Base-by-base conservation (phyloP, 108 stramenopile species). In the Asterionellopsis glacialis region DNA sequence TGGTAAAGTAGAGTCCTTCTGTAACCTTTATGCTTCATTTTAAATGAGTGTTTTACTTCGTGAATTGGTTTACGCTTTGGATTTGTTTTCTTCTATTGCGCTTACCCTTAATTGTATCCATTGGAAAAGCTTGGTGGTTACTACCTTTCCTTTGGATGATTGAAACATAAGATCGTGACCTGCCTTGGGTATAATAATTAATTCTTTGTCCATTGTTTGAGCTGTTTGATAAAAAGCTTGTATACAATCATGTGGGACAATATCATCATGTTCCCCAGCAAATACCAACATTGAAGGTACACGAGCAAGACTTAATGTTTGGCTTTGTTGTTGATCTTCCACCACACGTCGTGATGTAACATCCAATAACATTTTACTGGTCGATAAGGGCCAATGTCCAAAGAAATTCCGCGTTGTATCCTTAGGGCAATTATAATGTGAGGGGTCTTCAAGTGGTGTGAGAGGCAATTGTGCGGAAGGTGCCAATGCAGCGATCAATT, bases 1-100 rank as follows among this genome's bases (percentile, higher is more conserved):
- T 9, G 82, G 90, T 45, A 67, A 58, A 51, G 93, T 90, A 11
- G 69, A n/a, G n/a, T n/a, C n/a, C n/a, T n/a, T n/a, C n/a, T n/a
- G n/a, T n/a, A n/a, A n/a, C n/a, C n/a, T n/a, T n/a, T n/a, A n/a
- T n/a, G n/a, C n/a, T n/a, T n/a, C n/a, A n/a, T n/a, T n/a, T n/a
- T n/a, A n/a, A n/a, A n/a, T n/a, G n/a, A n/a, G n/a, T n/a, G n/a
- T n/a, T n/a, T n/a, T n/a, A n/a, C n/a, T n/a, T n/a, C n/a, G n/a
- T n/a, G n/a, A n/a, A n/a, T n/a, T n/a, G n/a, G n/a, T n/a, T n/a
- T n/a, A n/a, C n/a, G n/a, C n/a, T n/a, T n/a, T n/a, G n/a, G n/a
- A n/a, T n/a, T n/a, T n/a, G n/a, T n/a, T n/a, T n/a, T n/a, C n/a
- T n/a, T n/a, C n/a, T n/a, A 33, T 33, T 33, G 33, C 7, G 33